Conservation (phyloP, 2,329 filamentous ascomycete species). For the Peltaster fructicola region DNA sequence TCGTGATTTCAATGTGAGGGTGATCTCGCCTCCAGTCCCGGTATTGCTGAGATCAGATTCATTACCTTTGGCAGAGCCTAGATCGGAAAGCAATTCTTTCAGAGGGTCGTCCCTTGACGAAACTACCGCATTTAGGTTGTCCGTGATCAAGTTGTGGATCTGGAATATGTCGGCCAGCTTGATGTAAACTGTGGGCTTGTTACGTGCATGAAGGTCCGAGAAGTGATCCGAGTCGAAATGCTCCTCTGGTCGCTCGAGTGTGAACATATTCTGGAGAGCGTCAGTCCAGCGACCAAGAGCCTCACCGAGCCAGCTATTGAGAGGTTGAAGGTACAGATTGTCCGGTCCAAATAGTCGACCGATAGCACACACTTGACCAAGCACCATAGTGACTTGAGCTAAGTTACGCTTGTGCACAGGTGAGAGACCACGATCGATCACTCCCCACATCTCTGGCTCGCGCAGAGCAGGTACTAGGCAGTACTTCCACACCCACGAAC, state of each 20-base stretch:
- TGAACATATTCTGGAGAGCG: conserved; percentile 61
- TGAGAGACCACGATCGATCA: conserved; percentile 74
- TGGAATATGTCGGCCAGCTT: conserved; percentile 97
- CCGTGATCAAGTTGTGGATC: conserved; percentile 73
- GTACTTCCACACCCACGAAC: conserved; percentile 84
- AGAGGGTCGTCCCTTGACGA: conserved; percentile 70
- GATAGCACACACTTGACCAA: conserved; percentile 72
- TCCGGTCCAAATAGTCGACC: conserved; percentile 83
- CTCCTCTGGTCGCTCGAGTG: conserved; percentile 68
- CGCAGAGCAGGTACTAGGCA: conserved; percentile 81
- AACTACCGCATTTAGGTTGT: conserved; percentile 62
- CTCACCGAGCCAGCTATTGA: conserved; percentile 80
- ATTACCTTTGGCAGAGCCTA: conserved; percentile 91
- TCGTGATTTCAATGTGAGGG: conserved; percentile 18
- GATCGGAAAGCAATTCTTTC: conserved; percentile 78
- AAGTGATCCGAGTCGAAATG: conserved; percentile 98
- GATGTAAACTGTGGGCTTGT: conserved; percentile 96
- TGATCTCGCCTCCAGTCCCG: conserved; percentile 17
- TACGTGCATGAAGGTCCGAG: conserved; percentile 92
- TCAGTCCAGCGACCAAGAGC: conserved; percentile 63
- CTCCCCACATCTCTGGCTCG: conserved; percentile 83
- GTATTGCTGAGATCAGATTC: conserved; percentile 49
- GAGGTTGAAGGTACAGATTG: conserved; percentile 84
- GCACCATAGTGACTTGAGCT: conserved; percentile 75
- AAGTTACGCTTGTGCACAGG: conserved; percentile 89